phyloP scores from a whole-genome alignment of 2,329 filamentous ascomycete species.

The Diaporthe aspalathi region DNA sequence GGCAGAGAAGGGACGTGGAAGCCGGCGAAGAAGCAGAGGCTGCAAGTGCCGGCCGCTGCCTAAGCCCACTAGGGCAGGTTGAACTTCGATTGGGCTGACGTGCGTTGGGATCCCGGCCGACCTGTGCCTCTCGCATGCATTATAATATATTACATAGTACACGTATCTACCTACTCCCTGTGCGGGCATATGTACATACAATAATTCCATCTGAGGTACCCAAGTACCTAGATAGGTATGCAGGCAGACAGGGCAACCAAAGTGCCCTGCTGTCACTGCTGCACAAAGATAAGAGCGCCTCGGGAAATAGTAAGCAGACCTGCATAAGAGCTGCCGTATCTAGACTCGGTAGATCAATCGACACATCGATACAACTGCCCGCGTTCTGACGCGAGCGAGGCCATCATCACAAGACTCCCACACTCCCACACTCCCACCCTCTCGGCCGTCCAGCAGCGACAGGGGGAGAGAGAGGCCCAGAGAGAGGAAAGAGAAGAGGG shows the following conservation, averaged over 20 bases:
- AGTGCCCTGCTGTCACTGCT: not conserved
- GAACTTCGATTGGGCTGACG: conserved; percentile 23
- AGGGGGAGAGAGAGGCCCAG: not conserved
- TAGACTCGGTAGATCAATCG: conserved; percentile 9
- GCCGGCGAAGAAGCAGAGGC: conserved; percentile 23
- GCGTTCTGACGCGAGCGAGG: not conserved
- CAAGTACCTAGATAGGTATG: no score
- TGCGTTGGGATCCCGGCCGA: not conserved
- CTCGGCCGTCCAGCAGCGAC: not conserved
- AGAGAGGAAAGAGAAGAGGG: no score
- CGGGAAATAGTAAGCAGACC: conserved; percentile 37
- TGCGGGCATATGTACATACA: no score
- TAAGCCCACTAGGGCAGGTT: conserved; percentile 37
- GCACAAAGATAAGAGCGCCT: conserved; percentile 16
- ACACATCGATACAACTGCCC: not conserved
- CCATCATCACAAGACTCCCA: not conserved
- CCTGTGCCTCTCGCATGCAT: conserved; percentile 15
- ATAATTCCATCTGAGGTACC: no score
- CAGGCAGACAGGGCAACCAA: no score
- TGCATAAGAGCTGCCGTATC: conserved; percentile 35
- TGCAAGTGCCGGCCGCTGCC: conserved; percentile 34
- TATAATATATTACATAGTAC: no score
- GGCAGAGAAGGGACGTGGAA: conserved; percentile 22
- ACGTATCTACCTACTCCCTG: not conserved
- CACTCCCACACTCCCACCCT: not conserved